Evolutionary conservation across 441 rosid genomes (phyloP), one percentile per base, ranked within the genome.

Genomic region (Pelargonium myrrhifolium): DNA sequence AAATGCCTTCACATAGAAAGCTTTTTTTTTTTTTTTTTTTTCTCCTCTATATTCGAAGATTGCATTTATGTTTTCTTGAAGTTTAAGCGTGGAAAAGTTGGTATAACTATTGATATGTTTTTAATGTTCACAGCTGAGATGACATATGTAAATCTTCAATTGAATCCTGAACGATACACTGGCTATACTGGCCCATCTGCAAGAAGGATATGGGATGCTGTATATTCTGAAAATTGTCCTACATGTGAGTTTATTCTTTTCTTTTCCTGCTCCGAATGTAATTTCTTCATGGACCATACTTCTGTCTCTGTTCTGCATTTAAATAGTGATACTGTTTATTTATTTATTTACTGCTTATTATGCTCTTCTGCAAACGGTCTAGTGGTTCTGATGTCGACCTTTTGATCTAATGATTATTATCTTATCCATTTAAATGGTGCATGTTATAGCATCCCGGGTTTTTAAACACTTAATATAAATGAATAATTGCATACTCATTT

Each of bases 151-250:
- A 93, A 93, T 87, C 97, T 93, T 75, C 89, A 76, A 71, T 70
- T 90, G 74, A 93, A 93, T 77, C 97, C 97, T 42, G 98, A 93
- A 73, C 90, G 93, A 37, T 90, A 83, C 66, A 93, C 97, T 78
- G 98, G 98, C 66, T 90, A 93, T 31, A 75, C 72, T 63, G 97
- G 97, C 69, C 87, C 98, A 47, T 89, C 98, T 59, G 98, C 98
- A 76, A 80, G 94, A 80, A 86, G 98, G 83, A 90, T 93, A 80
- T 93, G 98, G 98, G 98, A 93, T 75, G 94, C 98, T 66, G 64
- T 89, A 68, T 93, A 93, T 80, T 81, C 88, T 2, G 98, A 90
- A 72, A 93, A 93, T 68, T 93, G 98, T 77, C 96, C 94, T 53
- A 87, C 83, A 84, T 84, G 98, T 89, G 73, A 82, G 81, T 74